A percentile compares a stretch with the other conserved stretches of the same genome.
These are phyloP conservation scores for Fusarium nanum DNA, from an alignment of 2,329 filamentous ascomycete species.

Conservation along the genomic window DNA sequence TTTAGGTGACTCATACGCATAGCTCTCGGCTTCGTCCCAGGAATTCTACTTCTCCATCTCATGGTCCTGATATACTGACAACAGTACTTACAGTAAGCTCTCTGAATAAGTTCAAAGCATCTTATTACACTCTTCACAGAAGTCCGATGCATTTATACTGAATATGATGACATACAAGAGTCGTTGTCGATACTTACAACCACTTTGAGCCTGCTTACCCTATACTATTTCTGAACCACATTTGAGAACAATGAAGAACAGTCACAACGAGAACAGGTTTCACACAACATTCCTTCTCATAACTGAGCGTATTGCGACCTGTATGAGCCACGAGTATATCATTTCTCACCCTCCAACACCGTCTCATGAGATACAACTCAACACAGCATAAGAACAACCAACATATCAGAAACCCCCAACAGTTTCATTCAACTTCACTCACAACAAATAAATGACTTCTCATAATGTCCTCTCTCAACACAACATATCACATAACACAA, in stretches of 20 bases:
- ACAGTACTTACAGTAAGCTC: too few species aligned
- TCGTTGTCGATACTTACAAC: neutral
- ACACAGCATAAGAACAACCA: neutral
- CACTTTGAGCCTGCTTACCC: neutral
- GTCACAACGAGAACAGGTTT: neutral
- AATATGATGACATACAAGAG: neutral
- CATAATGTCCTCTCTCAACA: constrained; percentile 5
- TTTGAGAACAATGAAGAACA: too few species aligned
- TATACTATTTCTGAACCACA: neutral
- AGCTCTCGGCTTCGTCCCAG: too few species aligned
- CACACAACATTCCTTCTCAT: neutral
- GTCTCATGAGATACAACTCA: neutral
- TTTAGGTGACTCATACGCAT: too few species aligned
- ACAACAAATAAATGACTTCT: neutral
- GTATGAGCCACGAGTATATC: too few species aligned
- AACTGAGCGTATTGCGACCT: neutral
- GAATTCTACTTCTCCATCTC: too few species aligned
- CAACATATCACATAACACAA: constrained; percentile 7
- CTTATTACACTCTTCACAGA: too few species aligned
- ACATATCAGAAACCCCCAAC: neutral
- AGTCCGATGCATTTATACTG: too few species aligned
- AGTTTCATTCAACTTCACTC: neutral
- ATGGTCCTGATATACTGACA: too few species aligned
- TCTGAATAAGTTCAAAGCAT: too few species aligned
- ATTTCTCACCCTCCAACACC: neutral